Percentiles rank a stretch among this genome's conserved stretches.
Conservation (phyloP, 371 early-diverging fungal species). For the Syncephalis plumigaleata region DNA sequence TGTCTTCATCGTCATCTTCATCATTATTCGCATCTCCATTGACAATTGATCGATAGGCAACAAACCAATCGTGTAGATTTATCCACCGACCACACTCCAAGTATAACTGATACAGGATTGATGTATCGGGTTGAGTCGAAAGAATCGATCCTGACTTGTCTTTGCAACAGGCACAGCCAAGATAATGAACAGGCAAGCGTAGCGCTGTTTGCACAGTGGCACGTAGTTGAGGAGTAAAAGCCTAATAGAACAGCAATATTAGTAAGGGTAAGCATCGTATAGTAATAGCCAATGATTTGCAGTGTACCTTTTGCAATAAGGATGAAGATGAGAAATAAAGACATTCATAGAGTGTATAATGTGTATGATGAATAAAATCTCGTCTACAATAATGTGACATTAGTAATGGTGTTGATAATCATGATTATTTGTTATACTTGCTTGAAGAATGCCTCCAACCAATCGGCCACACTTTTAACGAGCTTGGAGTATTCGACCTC, state of each 20-base stretch:
- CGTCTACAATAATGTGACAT: no score
- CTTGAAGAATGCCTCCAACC: no score
- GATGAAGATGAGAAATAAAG: not conserved
- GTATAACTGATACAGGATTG: constrained; percentile 72
- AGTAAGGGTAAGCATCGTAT: not conserved
- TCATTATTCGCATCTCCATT: constrained; percentile 13
- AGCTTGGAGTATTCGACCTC: no score
- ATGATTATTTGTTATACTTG: no score
- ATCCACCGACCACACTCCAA: constrained; percentile 83
- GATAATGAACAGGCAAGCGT: constrained; percentile 49
- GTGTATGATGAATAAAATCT: no score
- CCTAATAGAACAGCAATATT: not conserved
- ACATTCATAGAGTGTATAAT: no score
- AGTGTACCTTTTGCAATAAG: not conserved
- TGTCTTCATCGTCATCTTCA: no score
- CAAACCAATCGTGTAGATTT: constrained; percentile 83
- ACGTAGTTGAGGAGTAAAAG: constrained; percentile 45
- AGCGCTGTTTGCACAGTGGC: constrained; percentile 70
- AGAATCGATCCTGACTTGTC: constrained; percentile 1
- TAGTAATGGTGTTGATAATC: no score
- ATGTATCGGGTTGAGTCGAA: constrained; percentile 58
- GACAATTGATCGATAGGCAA: constrained; percentile 55
- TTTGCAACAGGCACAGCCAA: constrained; percentile 53
- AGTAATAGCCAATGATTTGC: not conserved
- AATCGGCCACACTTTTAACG: no score